A percentile compares a stretch with the other conserved stretches of the same genome.
These are phyloP conservation scores for Cutaneotrichosporon sp. DNA, from an alignment of 1,284 basidiomycete species.

Conservation along the genomic window DNA sequence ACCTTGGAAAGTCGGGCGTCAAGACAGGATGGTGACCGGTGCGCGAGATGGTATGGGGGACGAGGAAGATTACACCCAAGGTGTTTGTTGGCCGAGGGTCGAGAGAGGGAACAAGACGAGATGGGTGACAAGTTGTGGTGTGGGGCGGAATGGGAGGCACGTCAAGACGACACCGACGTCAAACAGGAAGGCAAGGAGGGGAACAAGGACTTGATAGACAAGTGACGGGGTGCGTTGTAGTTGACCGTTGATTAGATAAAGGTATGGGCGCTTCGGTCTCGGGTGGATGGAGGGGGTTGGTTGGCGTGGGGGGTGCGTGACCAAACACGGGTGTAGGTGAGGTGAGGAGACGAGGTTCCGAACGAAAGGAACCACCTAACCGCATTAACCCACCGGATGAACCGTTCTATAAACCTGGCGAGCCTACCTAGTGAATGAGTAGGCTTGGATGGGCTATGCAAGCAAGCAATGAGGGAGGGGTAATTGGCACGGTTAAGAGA, in stretches of 20 bases:
- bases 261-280: background rate
- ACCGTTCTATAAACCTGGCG: background rate
- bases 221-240: background rate
- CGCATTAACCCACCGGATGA: background rate
- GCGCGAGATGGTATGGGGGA: background rate
- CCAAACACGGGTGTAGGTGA: slow-evolving; percentile 8
- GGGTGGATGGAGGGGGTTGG: slow-evolving; percentile 3
- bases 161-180: background rate
- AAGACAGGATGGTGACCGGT: slow-evolving; percentile 5
- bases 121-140: background rate
- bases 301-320: slow-evolving; percentile 3
- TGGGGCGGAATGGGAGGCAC: background rate
- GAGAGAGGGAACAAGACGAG: background rate
- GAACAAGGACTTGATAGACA: background rate
- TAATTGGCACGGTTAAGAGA: too few relatives aligned
- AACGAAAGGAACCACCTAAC: background rate
- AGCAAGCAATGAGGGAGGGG: too few relatives aligned
- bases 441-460: too few relatives aligned
- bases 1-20: background rate
- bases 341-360: background rate
- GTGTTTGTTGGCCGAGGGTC: background rate
- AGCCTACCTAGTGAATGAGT: too few relatives aligned
- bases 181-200: background rate
- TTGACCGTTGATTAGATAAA: slow-evolving; percentile 11
- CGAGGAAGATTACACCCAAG: background rate